Base-by-base conservation (phyloP, 345 rosid species). In the Eucalyptus rudis region DNA sequence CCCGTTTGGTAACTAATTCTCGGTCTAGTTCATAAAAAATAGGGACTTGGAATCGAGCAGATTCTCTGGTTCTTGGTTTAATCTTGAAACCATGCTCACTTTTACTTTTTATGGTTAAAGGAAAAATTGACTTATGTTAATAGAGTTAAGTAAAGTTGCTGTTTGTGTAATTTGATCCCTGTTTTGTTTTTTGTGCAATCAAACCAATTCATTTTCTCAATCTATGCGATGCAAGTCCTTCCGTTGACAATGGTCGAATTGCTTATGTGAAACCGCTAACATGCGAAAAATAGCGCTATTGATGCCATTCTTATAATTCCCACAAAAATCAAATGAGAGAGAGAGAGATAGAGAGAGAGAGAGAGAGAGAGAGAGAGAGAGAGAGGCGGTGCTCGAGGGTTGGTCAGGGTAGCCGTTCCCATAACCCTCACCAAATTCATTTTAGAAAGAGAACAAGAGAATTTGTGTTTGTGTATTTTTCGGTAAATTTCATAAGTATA, bases 1-100 rank as follows among this genome's bases (percentile, higher is more conserved):
- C 25, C 5, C 0, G 0, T 52, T 52, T 52, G 58, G 25, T 20
- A 20, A 20, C 13, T 2, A 1, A 24, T 56, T 56, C 62, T 24
- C 1, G 13, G 62, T 56, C 62, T 25, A 10, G 5, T 56, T 24
- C 62, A 2, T 24, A 4, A 56, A 24, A 56, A 56, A 10, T 4
- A 24, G 29, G 27, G 22, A 56, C 62, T 24, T 56, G 29, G 29
- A 56, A 56, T 24, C 3, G 4, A 24, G 5, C 0, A 22, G 1
- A 24, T 56, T 56, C 29, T 56, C 13, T 24, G 3, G 13, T 56
- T 56, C 13, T 24, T 8, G 29, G 29, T 56, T 22, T 24, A 4
- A 56, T 24, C 5, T 56, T 24, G 62, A 25, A 56, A 56, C 29
- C 13, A 10, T 56, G 29, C 6, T 10, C 62, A 22, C 62, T 25